Evolutionary conservation across 495 filamentous ascomycete genomes (phyloP), one percentile per base, ranked within the genome.

Genomic region (Lophiostoma macrostomum): DNA sequence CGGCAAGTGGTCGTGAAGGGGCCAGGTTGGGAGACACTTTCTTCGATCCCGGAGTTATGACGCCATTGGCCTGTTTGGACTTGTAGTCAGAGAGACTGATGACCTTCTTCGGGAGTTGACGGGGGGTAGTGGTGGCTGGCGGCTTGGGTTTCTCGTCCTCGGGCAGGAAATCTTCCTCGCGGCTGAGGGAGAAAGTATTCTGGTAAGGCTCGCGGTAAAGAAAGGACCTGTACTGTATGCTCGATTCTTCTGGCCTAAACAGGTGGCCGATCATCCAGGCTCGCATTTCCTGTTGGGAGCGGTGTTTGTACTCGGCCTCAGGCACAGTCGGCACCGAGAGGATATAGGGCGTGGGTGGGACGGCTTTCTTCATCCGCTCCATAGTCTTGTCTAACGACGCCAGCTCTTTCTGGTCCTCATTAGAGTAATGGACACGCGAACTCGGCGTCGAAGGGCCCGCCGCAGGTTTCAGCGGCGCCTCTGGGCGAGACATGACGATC

Each of bases 51-150:
- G 56, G 56, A 1, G 60, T 56, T 19, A 52, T 44, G 45, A 51
- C 25, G 5, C 51, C 56, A 49, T 56, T 60, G n/a, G 55, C 54
- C 30, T 64, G 50, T 39, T 64, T 64, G 5, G 58, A 55, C 31
- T 67, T 67, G 37, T 67, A 67, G 7, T 43, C 64, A 27, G 51
- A 56, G 13, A 61, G 50, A 23, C 31, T 67, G 14, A 67, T 64
- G 42, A 61, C 61, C 47, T 66, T 66, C 53, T 67, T 67, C 16
- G 60, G 48, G 1, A 22, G 42, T 34, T 50, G 52, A 5, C 18
- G 24, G 5, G 41, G 35, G 10, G 29, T 45, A 37, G 42, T 53
- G 6, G 46, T 35, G 4, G 39, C 31, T 24, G 48, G 50, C 30
- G 52, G 31, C 42, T 62, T 56, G 10, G 53, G 29, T 36, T 35